Conservation (phyloP, 148 eudicot genomes). For the Tetragonia tetragonoides region DNA sequence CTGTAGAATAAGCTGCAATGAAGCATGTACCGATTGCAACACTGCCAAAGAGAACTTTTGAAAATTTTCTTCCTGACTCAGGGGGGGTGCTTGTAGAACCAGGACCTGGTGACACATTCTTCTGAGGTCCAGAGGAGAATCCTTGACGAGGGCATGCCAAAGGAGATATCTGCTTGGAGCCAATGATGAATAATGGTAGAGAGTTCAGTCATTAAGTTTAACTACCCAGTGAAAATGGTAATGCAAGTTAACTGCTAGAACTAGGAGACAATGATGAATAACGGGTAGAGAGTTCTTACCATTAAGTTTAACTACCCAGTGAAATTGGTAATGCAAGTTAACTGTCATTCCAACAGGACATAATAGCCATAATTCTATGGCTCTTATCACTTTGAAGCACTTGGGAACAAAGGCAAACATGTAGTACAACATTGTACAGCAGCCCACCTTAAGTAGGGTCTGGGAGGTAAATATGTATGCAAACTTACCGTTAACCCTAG, state of each 20-base stretch:
- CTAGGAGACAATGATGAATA: constrained; percentile 10
- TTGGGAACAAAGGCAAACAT: neutral
- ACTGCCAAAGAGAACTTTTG: constrained; percentile 56
- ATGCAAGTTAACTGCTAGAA: constrained; percentile 32
- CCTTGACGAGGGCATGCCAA: constrained; percentile 50
- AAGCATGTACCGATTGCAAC: constrained; percentile 60
- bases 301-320: constrained; percentile 1
- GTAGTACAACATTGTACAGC: neutral
- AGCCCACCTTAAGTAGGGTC: too few relatives aligned
- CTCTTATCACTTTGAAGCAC: neutral
- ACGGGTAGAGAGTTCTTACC: neutral
- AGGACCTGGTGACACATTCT: constrained; percentile 42
- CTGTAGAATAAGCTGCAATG: constrained; percentile 52
- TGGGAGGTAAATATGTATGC: too few relatives aligned
- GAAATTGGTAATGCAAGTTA: neutral
- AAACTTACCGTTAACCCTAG: too few relatives aligned
- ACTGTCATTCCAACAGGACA: neutral
- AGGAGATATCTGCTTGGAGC: constrained; percentile 48
- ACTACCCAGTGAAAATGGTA: neutral
- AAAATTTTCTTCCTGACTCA: constrained; percentile 33
- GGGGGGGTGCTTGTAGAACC: constrained; percentile 45
- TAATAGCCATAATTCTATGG: neutral
- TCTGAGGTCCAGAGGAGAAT: constrained; percentile 47
- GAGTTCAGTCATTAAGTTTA: constrained; percentile 7
- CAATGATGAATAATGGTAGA: neutral